Conservation (phyloP, 495 filamentous ascomycete genomes). For the Penicillium bialowiezense region DNA sequence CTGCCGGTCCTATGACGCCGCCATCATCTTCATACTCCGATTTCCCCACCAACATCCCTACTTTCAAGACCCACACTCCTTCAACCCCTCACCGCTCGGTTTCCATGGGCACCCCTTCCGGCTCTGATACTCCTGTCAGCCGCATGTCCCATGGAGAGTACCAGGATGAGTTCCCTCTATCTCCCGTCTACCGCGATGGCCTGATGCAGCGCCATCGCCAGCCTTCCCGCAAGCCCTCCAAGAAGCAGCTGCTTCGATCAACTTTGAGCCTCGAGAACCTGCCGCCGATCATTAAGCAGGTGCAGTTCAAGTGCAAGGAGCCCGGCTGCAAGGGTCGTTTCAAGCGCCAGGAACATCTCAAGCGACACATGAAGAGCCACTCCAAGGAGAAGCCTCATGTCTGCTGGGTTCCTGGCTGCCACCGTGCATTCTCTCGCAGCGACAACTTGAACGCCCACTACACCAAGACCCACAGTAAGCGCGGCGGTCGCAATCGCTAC, state of each 20-base stretch:
- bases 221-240: constrained; percentile 32
- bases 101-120: constrained; percentile 39
- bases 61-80: constrained; percentile 40
- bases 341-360: constrained; percentile 63
- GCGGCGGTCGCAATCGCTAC: constrained; percentile 46
- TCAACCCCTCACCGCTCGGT: constrained; percentile 41
- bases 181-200: constrained; percentile 37
- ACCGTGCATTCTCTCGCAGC: constrained; percentile 44
- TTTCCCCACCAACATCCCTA: constrained; percentile 35
- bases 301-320: constrained; percentile 49
- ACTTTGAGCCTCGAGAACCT: constrained; percentile 41
- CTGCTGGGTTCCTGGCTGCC: constrained; percentile 46
- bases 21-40: constrained; percentile 42
- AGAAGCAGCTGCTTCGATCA: constrained; percentile 39
- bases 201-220: constrained; percentile 34
- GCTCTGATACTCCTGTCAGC: constrained; percentile 39
- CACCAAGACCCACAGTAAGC: constrained; percentile 50
- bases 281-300: constrained; percentile 40
- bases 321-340: constrained; percentile 50
- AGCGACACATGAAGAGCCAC: constrained; percentile 60
- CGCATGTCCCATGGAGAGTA: constrained; percentile 39
- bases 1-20: constrained; percentile 36
- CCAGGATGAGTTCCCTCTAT: constrained; percentile 38
- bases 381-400: constrained; percentile 54
- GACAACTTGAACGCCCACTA: constrained; percentile 51